Conservation (phyloP, 306 rosid genomes). For the Gastrolobium villosum region DNA sequence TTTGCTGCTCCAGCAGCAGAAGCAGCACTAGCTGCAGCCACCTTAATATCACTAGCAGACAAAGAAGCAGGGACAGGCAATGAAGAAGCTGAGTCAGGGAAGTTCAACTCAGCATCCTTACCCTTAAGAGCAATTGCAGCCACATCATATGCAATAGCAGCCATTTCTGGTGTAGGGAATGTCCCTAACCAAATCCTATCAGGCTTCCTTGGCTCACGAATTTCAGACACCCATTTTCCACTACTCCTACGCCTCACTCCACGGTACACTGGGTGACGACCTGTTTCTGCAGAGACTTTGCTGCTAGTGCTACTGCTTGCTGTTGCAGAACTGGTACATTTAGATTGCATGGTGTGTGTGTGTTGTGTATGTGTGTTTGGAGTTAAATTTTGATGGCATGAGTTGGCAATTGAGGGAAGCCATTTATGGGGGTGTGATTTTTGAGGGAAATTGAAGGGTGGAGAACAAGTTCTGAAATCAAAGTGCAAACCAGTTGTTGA, state of each 20-base stretch:
- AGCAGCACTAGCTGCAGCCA: conserved; percentile 84
- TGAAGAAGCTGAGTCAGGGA: conserved; percentile 85
- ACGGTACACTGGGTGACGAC: conserved; percentile 56
- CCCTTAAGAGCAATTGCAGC: conserved; percentile 95
- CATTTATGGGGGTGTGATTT: conserved; percentile 40
- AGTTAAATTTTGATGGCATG: neutral
- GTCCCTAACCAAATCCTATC: conserved; percentile 92
- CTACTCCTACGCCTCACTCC: conserved; percentile 62
- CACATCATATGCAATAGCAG: conserved; percentile 93
- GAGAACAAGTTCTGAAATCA: conserved; percentile 35
- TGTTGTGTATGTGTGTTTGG: neutral
- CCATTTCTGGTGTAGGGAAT: conserved; percentile 89
- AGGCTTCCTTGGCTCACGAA: conserved; percentile 59
- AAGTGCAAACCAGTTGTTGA: conserved; percentile 61
- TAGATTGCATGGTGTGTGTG: conserved; percentile 41
- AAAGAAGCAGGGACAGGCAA: conserved; percentile 83
- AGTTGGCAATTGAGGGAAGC: conserved; percentile 50
- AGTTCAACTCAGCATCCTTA: conserved; percentile 72
- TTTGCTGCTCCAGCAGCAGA: conserved; percentile 70
- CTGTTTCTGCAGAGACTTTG: conserved; percentile 38
- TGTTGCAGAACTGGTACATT: neutral
- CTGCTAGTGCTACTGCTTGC: conserved; percentile 12
- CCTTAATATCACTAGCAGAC: conserved; percentile 80
- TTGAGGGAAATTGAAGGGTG: neutral
- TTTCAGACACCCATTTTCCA: conserved; percentile 69